Percentiles rank a stretch among this genome's conserved stretches.
These are phyloP conservation scores for Thermomyces lanuginosus DNA, from an alignment of 2,329 filamentous ascomycete species.

Conservation along the genomic window DNA sequence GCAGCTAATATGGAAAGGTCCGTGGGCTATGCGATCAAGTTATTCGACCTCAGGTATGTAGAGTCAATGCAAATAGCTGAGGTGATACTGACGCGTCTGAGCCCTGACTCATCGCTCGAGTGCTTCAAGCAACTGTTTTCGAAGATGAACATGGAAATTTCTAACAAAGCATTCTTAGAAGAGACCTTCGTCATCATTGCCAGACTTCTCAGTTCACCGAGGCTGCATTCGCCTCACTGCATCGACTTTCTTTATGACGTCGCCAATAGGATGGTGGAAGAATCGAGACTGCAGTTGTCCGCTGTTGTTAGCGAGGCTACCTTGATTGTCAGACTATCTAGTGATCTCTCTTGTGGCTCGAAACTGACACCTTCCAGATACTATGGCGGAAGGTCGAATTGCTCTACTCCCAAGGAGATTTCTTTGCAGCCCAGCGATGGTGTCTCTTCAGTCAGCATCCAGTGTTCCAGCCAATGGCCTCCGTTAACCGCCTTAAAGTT, in stretches of 20 bases:
- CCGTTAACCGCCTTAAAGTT: slow-evolving; percentile 51
- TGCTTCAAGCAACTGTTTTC: slow-evolving; percentile 49
- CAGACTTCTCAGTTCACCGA: slow-evolving; percentile 42
- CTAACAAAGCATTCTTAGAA: slow-evolving; percentile 47
- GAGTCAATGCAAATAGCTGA: not conserved
- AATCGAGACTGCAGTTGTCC: slow-evolving; percentile 34
- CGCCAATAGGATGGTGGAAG: slow-evolving; percentile 24
- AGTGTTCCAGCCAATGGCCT: slow-evolving; percentile 49
- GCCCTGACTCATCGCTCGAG: slow-evolving; percentile 22
- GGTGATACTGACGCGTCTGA: too few relatives aligned
- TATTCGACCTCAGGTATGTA: slow-evolving; percentile 40
- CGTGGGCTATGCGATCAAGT: slow-evolving; percentile 49
- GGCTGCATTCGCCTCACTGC: slow-evolving; percentile 19
- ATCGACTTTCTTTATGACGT: slow-evolving; percentile 15
- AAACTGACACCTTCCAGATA: slow-evolving; percentile 34
- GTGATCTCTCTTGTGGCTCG: not conserved
- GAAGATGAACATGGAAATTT: slow-evolving; percentile 36
- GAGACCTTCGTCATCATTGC: slow-evolving; percentile 51
- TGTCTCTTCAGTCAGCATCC: slow-evolving; percentile 51
- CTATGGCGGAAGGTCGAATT: slow-evolving; percentile 66
- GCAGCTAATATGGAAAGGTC: slow-evolving; percentile 22
- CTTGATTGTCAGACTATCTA: slow-evolving; percentile 20
- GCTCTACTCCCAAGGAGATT: slow-evolving; percentile 37
- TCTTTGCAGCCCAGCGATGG: slow-evolving; percentile 48
- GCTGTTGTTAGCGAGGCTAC: slow-evolving; percentile 41